Percentiles rank a stretch among this genome's conserved stretches.
Evolutionary conservation across 2,329 filamentous ascomycete genomes (phyloP).

Genomic region (Massarina eburnea): DNA sequence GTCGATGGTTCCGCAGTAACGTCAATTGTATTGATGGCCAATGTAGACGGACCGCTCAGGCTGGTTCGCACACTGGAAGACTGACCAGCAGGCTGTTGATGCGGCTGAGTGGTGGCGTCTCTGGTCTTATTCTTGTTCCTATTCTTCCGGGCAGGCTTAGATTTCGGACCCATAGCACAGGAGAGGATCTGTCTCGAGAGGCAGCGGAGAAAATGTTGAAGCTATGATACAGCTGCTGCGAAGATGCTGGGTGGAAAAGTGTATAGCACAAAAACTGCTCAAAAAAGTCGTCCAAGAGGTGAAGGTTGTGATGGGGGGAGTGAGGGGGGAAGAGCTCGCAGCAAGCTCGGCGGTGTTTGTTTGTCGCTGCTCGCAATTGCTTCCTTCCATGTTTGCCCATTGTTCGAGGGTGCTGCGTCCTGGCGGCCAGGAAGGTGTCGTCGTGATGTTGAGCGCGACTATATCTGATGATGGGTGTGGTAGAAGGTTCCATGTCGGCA

Average conservation of each 20-base stretch:
- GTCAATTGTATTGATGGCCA: not conserved
- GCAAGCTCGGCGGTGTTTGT: slow-evolving; percentile 7
- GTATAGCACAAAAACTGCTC: slow-evolving; percentile 24
- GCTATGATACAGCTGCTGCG: slow-evolving; percentile 23
- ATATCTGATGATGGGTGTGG: not conserved
- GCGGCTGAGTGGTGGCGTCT: not conserved
- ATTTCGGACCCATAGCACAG: slow-evolving; percentile 21
- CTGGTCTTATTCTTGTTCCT: slow-evolving; percentile 8
- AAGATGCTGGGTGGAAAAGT: slow-evolving; percentile 23
- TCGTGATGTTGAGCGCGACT: not conserved
- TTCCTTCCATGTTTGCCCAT: slow-evolving; percentile 9
- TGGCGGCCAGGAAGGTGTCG: slow-evolving; percentile 1
- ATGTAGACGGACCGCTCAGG: slow-evolving; percentile 1
- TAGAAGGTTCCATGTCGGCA: no score
- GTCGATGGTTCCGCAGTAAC: slow-evolving; percentile 1
- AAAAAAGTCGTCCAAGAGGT: slow-evolving; percentile 14
- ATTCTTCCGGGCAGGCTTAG: no score
- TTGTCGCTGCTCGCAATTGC: slow-evolving; percentile 6
- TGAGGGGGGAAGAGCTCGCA: slow-evolving; percentile 1
- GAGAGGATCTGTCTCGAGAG: no score
- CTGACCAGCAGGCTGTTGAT: not conserved
- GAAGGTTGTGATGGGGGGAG: slow-evolving; percentile 4
- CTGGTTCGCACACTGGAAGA: slow-evolving; percentile 2
- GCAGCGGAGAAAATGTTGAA: slow-evolving; percentile 20
- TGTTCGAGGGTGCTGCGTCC: not conserved